These are phyloP conservation scores for Globisporangium perplexum DNA, from an alignment of 352 stramenopile species.

Conservation along the genomic window DNA sequence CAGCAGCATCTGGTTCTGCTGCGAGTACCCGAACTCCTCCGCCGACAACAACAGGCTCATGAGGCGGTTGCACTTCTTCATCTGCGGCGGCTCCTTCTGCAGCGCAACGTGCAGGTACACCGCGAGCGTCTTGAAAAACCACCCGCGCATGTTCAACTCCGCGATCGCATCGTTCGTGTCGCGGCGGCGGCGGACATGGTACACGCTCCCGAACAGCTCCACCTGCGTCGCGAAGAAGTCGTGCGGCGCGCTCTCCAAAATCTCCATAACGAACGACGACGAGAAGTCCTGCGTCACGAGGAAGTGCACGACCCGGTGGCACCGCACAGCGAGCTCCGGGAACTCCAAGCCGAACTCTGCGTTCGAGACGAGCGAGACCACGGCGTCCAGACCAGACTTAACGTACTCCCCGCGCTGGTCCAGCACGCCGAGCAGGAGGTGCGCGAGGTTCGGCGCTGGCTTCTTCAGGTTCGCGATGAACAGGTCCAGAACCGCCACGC, in stretches of 20 bases:
- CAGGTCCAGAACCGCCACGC: slow-evolving; percentile 62
- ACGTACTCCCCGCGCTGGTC: slow-evolving; percentile 33
- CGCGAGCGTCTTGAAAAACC: slow-evolving; percentile 77
- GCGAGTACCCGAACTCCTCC: slow-evolving; percentile 21
- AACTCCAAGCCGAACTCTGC: slow-evolving; percentile 61
- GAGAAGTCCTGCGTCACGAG: slow-evolving; percentile 69
- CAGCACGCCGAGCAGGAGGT: slow-evolving; percentile 63
- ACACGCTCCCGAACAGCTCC: slow-evolving; percentile 47
- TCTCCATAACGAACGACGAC: slow-evolving; percentile 33
- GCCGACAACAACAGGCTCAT: slow-evolving; percentile 49
- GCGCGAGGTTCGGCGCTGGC: slow-evolving; percentile 64
- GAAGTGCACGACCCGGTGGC: slow-evolving; percentile 60
- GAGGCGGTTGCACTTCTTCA: slow-evolving; percentile 62
- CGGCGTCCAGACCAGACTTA: slow-evolving; percentile 55
- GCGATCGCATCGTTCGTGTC: slow-evolving; percentile 31
- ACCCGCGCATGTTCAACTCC: slow-evolving; percentile 74
- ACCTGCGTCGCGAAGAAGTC: slow-evolving; percentile 70
- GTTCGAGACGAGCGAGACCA: slow-evolving; percentile 71
- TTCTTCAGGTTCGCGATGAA: slow-evolving; percentile 75
- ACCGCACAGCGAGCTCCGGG: slow-evolving; percentile 54
- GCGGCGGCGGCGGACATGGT: slow-evolving; percentile 33
- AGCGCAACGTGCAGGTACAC: slow-evolving; percentile 73
- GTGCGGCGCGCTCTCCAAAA: slow-evolving; percentile 56
- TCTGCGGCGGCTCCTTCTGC: slow-evolving; percentile 60
- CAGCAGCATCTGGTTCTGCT: slow-evolving; percentile 63